These are phyloP conservation scores for Begonia peltatifolia DNA, from an alignment of 306 rosid species.

Conservation along the genomic window DNA sequence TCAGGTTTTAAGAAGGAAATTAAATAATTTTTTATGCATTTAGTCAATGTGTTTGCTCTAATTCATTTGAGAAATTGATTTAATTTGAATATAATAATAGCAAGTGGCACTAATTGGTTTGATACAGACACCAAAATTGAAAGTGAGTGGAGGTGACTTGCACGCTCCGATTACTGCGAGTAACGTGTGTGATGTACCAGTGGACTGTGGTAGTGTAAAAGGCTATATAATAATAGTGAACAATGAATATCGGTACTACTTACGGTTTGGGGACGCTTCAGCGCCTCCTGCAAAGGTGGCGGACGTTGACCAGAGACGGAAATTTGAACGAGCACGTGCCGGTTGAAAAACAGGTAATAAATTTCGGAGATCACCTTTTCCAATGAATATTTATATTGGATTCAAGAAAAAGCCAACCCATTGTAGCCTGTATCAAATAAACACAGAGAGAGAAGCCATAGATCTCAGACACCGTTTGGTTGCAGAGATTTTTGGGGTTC, in stretches of 20 bases:
- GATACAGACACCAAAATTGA: too few relatives aligned
- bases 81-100: too few relatives aligned
- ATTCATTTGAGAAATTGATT: too few relatives aligned
- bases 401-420: slow-evolving; percentile 4
- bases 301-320: slow-evolving; percentile 20
- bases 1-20: too few relatives aligned
- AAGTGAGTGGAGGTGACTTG: too few relatives aligned
- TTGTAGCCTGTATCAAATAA: slow-evolving; percentile 16
- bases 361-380: slow-evolving; percentile 9
- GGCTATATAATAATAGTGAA: too few relatives aligned
- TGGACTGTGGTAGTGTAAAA: too few relatives aligned
- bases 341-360: slow-evolving; percentile 11
- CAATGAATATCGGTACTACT: background rate
- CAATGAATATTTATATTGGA: slow-evolving; percentile 24
- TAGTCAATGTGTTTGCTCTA: too few relatives aligned
- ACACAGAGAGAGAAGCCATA: slow-evolving; percentile 7
- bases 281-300: slow-evolving; percentile 1
- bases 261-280: slow-evolving; percentile 16
- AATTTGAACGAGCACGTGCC: slow-evolving; percentile 22
- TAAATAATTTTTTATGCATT: too few relatives aligned
- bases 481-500: slow-evolving; percentile 12
- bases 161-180: too few relatives aligned
- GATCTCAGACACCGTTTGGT: slow-evolving; percentile 11
- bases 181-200: too few relatives aligned
- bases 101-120: too few relatives aligned